These are phyloP conservation scores for Penicillium argentinense DNA, from an alignment of 495 filamentous ascomycete species.

Conservation along the genomic window DNA sequence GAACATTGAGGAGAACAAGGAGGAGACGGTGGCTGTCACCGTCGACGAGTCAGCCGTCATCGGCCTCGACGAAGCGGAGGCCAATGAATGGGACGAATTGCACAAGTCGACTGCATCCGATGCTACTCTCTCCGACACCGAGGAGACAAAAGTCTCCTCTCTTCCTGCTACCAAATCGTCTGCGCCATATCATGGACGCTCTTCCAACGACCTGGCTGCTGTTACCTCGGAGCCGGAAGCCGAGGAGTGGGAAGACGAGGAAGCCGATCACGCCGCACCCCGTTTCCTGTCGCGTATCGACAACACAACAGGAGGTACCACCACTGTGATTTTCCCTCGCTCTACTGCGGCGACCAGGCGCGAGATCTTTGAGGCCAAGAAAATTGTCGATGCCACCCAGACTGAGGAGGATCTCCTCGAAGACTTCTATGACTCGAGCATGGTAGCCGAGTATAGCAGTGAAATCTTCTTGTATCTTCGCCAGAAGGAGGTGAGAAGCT, in stretches of 20 bases:
- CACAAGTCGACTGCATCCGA: conserved; percentile 10
- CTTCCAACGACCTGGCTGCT: background rate
- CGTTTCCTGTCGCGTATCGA: conserved; percentile 73
- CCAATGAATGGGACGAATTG: background rate
- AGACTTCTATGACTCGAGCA: conserved; percentile 89
- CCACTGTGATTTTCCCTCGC: conserved; percentile 71
- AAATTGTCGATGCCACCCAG: conserved; percentile 60
- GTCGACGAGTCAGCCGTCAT: background rate
- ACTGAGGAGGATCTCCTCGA: conserved; percentile 72
- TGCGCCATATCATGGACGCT: conserved; percentile 19
- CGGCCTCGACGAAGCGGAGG: background rate
- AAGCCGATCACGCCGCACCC: conserved; percentile 73
- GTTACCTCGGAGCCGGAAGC: conserved; percentile 48
- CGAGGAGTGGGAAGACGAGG: conserved; percentile 76
- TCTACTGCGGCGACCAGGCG: conserved; percentile 25
- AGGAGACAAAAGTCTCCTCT: conserved; percentile 15
- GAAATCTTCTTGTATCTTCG: conserved; percentile 95
- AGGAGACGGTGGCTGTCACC: background rate
- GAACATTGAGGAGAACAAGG: background rate
- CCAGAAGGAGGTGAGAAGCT: conserved; percentile 66
- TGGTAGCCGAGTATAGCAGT: conserved; percentile 95
- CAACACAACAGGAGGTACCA: conserved; percentile 74
- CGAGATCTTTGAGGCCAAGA: conserved; percentile 70
- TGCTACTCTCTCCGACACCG: conserved; percentile 12
- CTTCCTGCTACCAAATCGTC: conserved; percentile 2